Evolutionary conservation across 768 basidiomycete species (phyloP), one percentile per base, ranked within the genome.

Genomic region (Suillus variegatus): DNA sequence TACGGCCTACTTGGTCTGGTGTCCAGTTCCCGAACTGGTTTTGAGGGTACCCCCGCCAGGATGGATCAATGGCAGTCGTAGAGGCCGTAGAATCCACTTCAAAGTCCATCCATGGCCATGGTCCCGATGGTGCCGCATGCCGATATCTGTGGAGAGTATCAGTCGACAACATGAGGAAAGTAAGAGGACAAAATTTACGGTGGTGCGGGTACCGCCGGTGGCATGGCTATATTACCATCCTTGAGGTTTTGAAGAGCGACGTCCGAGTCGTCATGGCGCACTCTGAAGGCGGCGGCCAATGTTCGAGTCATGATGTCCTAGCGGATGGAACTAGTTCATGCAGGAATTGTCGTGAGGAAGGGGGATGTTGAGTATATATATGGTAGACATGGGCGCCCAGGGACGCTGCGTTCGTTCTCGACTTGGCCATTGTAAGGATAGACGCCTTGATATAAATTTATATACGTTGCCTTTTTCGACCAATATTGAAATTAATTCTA

Each of bases 41-140:
- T 52, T 74, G 71, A 0, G 77, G 77, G 60, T 79, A 78, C 56
- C 63, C 65, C 8, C n/a, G 58, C 58, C 58, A 60, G 10, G 40
- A 28, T 43, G 18, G 3, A 28, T 60, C 58, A 13, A 60, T 28
- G 3, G 0, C 25, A 28, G 38, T 43, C 5, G 25, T 28, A 13
- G 22, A 41, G 12, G 25, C 2, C 1, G 57, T 16, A 22, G 25
- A 5, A 16, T 40, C 63, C 18, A 28, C 36, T 25, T 65, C 40
- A 6, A 72, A 62, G 36, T 71, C 70, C 65, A 67, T 68, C 78
- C 78, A 79, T 18, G 77, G 77, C 77, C 78, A 79, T 12, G 75
- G 78, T 13, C 74, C 76, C 22, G 70, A 70, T 12, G 72, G 71
- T n/a, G 69, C 67, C 12, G 70, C 70, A 43, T 71, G 70, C 20